These are phyloP conservation scores for Lentinus brumalis DNA, from an alignment of 768 basidiomycete genomes.

Conservation along the genomic window DNA sequence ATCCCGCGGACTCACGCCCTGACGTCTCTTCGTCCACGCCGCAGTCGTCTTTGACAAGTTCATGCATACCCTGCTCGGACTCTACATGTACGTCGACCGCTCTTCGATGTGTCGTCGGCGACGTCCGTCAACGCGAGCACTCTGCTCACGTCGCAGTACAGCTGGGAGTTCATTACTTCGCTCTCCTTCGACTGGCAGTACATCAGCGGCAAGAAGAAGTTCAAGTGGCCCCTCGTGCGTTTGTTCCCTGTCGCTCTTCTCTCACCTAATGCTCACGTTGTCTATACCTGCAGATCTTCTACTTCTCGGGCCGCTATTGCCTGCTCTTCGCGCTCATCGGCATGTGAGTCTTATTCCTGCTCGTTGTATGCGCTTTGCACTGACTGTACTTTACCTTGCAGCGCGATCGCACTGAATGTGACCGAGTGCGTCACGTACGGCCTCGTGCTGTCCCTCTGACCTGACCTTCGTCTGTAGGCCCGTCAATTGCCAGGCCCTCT, in stretches of 20 bases:
- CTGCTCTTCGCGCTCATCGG: conserved; percentile 48
- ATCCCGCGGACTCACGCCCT: background rate
- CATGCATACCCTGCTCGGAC: conserved; percentile 46
- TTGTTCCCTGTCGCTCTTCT: background rate
- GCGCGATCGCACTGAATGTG: conserved; percentile 41
- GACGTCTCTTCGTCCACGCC: background rate
- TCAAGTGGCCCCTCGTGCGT: conserved; percentile 49
- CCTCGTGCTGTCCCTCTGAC: background rate
- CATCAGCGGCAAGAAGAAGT: conserved; percentile 42
- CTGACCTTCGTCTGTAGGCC: conserved; percentile 25
- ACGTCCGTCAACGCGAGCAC: too few relatives aligned
- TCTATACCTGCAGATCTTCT: conserved; percentile 38
- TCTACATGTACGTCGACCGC: conserved; percentile 41
- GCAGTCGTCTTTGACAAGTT: conserved; percentile 42
- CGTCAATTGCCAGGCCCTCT: conserved; percentile 48
- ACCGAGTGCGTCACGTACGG: conserved; percentile 26
- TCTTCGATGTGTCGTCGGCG: too few relatives aligned
- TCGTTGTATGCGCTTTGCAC: background rate
- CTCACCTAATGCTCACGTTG: background rate
- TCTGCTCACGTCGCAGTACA: conserved; percentile 14
- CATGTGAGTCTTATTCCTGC: conserved; percentile 38
- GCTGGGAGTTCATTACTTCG: conserved; percentile 48
- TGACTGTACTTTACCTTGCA: conserved; percentile 13
- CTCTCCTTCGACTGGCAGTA: conserved; percentile 45
- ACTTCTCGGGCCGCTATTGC: conserved; percentile 47